Conservation (phyloP, 106 monocot species). For the Dendrobium huoshanense region DNA sequence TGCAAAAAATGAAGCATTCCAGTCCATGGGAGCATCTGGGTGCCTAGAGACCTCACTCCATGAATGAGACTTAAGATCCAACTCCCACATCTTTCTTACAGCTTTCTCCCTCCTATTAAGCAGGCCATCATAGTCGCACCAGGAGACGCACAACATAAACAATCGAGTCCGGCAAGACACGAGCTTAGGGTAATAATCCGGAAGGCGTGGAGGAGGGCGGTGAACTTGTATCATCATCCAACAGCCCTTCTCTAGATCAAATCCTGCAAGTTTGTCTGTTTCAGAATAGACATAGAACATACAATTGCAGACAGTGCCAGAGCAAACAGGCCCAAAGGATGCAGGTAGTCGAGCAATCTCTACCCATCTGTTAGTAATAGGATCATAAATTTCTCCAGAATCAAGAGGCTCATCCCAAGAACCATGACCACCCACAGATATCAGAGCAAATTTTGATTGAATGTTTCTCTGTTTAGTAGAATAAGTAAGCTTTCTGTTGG, state of each 20-base stretch:
- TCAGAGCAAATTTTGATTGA: conserved; percentile 35
- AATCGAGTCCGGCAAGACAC: conserved; percentile 49
- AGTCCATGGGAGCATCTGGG: conserved; percentile 95
- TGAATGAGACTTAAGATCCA: conserved; percentile 22
- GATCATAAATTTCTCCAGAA: conserved; percentile 78
- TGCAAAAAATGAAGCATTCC: conserved; percentile 42
- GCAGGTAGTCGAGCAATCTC: conserved; percentile 49
- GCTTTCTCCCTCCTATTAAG: conserved; percentile 42
- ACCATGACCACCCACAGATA: conserved; percentile 70
- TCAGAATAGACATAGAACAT: conserved; percentile 66
- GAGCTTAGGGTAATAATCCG: conserved; percentile 54
- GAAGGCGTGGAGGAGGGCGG: conserved; percentile 37
- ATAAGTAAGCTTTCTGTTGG: conserved; percentile 13
- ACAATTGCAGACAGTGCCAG: conserved; percentile 48
- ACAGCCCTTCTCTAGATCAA: conserved; percentile 47
- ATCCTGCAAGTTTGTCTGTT: conserved; percentile 53
- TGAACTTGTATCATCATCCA: conserved; percentile 56
- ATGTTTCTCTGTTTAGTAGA: not conserved
- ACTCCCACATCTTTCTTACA: conserved; percentile 75
- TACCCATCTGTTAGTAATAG: conserved; percentile 47
- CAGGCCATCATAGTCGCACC: conserved; percentile 39
- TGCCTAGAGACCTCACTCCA: conserved; percentile 71
- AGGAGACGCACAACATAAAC: conserved; percentile 74
- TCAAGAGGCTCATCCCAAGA: conserved; percentile 62
- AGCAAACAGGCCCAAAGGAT: conserved; percentile 63